Base-by-base conservation (phyloP, 73 alveolate genomes). In the Symbiodinium natans region DNA sequence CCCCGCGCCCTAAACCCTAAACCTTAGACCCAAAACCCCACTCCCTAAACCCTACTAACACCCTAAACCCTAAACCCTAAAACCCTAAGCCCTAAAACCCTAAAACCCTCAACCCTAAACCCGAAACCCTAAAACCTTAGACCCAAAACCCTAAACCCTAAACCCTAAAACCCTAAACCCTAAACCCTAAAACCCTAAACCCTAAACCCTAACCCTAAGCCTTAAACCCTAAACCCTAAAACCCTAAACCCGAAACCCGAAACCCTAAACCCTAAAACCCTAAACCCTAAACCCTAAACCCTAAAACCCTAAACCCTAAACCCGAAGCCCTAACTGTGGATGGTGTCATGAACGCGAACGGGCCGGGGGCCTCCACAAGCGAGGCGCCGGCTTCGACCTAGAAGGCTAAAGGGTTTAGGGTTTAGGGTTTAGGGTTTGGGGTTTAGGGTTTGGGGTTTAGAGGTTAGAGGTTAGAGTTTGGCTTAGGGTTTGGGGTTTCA, bases 301-400 rank as follows among this genome's bases (percentile, higher is more conserved):
- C 74, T 56, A 6, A 46, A 46, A 46, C 59, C 21, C 59, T 6
- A 46, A 6, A 56, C 25, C 31, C 74, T 43, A 10, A 52, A 27
- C 68, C 68, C 21, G 68, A 52, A 52, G 21, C 68, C n/a, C 68
- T 52, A 52, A 52, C 21, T 27, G 21, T 52, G 1, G 68, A 52
- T n/a, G n/a, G n/a, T n/a, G n/a, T n/a, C n/a, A n/a, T n/a, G n/a
- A n/a, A n/a, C n/a, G n/a, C n/a, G n/a, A n/a, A n/a, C n/a, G n/a
- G n/a, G n/a, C n/a, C n/a, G 21, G 68, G 68, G 77, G 40, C 77
- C 77, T 63, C 77, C 77, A 63, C 77, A 23, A 63, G 77, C 77
- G 77, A 63, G 3, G 77, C 25, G 13, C 77, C 77, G 10, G 77
- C 15, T 7, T 25, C 77, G 15, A 23, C 77, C 77, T 63, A 11